A percentile compares a stretch with the other conserved stretches of the same genome.
phyloP scores from a whole-genome alignment of 306 rosid genomes.

The Rosa lucieae region DNA sequence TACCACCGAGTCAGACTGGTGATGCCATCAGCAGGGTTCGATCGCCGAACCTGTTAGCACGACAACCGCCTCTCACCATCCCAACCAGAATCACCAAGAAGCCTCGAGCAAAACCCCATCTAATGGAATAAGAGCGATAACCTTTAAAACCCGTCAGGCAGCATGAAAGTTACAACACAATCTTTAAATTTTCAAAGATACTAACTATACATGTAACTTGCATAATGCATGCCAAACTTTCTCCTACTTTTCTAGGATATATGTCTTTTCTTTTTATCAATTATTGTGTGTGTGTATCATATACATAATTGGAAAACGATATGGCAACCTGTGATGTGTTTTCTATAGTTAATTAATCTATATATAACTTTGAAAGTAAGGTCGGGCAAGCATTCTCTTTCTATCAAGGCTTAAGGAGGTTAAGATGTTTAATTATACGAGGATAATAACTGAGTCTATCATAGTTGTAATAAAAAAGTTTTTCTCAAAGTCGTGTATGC shows the following conservation, averaged over 20 bases:
- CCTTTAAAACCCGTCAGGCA: background rate
- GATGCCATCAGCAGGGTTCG: no score
- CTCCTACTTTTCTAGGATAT: background rate
- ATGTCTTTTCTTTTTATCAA: background rate
- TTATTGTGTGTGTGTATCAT: background rate
- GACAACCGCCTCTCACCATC: no score
- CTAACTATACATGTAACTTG: slow-evolving; percentile 2
- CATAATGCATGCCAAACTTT: background rate
- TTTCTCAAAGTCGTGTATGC: no score
- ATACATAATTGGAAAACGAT: slow-evolving; percentile 18
- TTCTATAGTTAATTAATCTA: background rate
- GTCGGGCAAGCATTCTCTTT: background rate
- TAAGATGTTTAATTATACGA: background rate
- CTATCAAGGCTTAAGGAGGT: background rate
- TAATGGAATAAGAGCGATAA: no score
- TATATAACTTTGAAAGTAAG: background rate
- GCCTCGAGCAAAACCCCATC: no score
- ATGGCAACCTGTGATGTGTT: slow-evolving; percentile 1
- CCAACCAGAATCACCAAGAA: no score
- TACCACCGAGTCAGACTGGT: no score
- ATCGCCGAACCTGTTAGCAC: no score
- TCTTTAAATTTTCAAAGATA: background rate
- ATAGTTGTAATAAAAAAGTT: no score
- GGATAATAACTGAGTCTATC: no score
- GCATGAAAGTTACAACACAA: background rate